A percentile compares a stretch with the other conserved stretches of the same genome.
Conservation (phyloP, 208 protist species). For the Crithidia bombi region DNA sequence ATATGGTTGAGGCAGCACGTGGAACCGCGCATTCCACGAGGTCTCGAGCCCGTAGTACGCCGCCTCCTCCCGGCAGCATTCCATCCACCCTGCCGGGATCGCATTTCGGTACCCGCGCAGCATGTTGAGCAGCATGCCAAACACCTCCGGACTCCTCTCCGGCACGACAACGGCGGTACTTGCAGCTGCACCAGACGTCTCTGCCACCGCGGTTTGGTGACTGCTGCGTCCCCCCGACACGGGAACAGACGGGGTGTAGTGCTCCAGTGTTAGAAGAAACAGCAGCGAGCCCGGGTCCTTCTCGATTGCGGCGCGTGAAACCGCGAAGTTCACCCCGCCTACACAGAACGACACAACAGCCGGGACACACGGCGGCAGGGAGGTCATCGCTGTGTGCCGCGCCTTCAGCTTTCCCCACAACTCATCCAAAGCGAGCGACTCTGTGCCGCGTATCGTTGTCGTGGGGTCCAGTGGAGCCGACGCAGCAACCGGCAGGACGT, state of each 20-base stretch:
- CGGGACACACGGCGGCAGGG: constrained; percentile 46
- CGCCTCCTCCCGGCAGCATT: constrained; percentile 49
- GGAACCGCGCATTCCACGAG: constrained; percentile 45
- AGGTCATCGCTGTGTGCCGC: constrained; percentile 26
- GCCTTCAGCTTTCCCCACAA: constrained; percentile 15
- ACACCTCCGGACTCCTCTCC: constrained; percentile 36
- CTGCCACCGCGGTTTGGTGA: neutral
- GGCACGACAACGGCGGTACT: constrained; percentile 40
- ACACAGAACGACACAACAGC: constrained; percentile 57
- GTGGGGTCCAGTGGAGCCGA: neutral
- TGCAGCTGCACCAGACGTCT: neutral
- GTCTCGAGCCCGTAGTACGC: constrained; percentile 57
- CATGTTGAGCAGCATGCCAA: constrained; percentile 64
- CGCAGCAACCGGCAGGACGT: too few relatives aligned
- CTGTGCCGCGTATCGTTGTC: neutral
- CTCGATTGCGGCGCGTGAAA: constrained; percentile 39
- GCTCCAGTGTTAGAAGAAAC: constrained; percentile 45
- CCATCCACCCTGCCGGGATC: constrained; percentile 44
- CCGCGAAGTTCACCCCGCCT: constrained; percentile 45
- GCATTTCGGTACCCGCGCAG: constrained; percentile 63
- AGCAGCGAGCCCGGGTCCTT: constrained; percentile 74
- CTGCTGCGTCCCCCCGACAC: too few relatives aligned
- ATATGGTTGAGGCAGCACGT: constrained; percentile 1
- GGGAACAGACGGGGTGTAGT: constrained; percentile 33
- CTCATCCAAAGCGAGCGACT: constrained; percentile 14